Evolutionary conservation across 176 grass and related monocot species (phyloP).

Genomic region (Hsuehochloa calcarea): DNA sequence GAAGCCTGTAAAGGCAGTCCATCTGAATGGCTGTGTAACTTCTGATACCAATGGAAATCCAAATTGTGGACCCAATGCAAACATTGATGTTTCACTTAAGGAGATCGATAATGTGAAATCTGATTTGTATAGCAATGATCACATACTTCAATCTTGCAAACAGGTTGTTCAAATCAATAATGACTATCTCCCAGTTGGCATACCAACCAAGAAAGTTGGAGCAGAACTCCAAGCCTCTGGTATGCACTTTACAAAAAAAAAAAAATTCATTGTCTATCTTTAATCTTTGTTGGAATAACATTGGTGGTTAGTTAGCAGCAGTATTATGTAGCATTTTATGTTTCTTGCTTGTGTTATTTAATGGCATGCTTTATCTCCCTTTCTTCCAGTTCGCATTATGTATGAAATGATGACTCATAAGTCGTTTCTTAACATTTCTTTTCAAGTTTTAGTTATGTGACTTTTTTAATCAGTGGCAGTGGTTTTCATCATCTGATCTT

Average conservation of each 20-base stretch:
- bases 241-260: constrained; percentile 38
- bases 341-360: constrained; percentile 21
- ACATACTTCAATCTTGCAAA: constrained; percentile 54
- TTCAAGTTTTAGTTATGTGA: neutral
- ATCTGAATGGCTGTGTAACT: constrained; percentile 1
- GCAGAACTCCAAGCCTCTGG: constrained; percentile 92
- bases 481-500: neutral
- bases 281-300: neutral
- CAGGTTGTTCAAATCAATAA: constrained; percentile 57
- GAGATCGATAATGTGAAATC: constrained; percentile 31
- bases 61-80: constrained; percentile 16
- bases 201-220: constrained; percentile 80
- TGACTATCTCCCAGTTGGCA: constrained; percentile 74
- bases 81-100: constrained; percentile 31
- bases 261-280: neutral
- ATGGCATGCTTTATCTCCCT: neutral
- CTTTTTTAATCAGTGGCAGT: neutral
- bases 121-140: constrained; percentile 18
- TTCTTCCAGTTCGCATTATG: constrained; percentile 8
- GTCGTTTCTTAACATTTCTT: neutral
- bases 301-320: neutral
- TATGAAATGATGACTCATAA: neutral
- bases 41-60: constrained; percentile 33
- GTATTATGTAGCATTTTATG: neutral
- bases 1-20: constrained; percentile 33